A percentile compares a stretch with the other conserved stretches of the same genome.
Conservation (phyloP, 805 yeast genomes). For the Vanderwaltozyma yarrowii region DNA sequence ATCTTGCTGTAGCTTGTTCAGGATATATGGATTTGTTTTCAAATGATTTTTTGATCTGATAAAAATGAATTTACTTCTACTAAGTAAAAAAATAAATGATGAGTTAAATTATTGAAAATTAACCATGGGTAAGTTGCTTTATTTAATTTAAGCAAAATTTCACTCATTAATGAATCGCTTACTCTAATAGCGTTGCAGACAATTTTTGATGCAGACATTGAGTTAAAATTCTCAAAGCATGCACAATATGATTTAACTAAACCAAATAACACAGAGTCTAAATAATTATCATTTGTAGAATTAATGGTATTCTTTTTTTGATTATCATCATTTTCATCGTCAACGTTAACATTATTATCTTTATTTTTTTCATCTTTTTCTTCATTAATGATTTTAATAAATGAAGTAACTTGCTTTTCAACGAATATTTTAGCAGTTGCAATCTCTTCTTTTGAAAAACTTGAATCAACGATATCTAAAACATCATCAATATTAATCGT, state of each 20-base stretch:
- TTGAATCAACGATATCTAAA: constrained; percentile 6
- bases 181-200: constrained; percentile 17
- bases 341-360: background rate
- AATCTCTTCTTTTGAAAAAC: constrained; percentile 8
- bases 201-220: constrained; percentile 10
- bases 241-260: constrained; percentile 8
- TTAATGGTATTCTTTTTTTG: background rate
- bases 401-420: background rate
- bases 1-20: no score
- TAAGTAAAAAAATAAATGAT: constrained; percentile 12
- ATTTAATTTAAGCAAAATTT: constrained; percentile 12
- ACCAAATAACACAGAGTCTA: background rate
- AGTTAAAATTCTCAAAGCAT: constrained; percentile 9
- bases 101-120: constrained; percentile 10
- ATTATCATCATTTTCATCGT: background rate
- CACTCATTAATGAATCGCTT: constrained; percentile 20
- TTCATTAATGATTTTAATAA: background rate
- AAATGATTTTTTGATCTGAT: background rate
- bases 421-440: constrained; percentile 11
- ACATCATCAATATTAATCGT: constrained; percentile 1
- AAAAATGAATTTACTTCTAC: constrained; percentile 11
- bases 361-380: background rate
- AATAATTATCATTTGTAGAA: constrained; percentile 2
- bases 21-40: no score
- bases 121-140: constrained; percentile 14